Base-by-base conservation (phyloP, 139 green algal genomes). In the Micractinium conductrix region DNA sequence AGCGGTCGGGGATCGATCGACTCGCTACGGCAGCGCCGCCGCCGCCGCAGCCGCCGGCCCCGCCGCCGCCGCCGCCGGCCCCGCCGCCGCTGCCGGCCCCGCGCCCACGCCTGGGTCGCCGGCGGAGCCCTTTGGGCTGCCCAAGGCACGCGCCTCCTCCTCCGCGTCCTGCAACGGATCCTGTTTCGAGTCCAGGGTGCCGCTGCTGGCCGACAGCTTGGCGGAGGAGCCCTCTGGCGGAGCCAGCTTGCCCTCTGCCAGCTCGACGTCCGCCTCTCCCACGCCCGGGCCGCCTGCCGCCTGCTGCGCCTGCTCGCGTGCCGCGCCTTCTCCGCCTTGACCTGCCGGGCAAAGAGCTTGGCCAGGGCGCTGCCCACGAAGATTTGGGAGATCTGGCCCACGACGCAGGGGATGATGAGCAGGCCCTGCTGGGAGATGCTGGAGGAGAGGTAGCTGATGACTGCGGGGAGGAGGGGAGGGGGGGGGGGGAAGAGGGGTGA, bases 301-400 rank as follows among this genome's bases (percentile, higher is more conserved):
- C n/a, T 37, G 48, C 62, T 42, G 65, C 33, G 0, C 33, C 65
- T 30, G 65, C 65, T 14, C 6, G 33, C 43, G 22, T 69, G 14
- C 9, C 26, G 26, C 9, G 72, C 72, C 75, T 82, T 30, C 42
- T 35, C 4, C 6, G 24, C 22, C 75, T 82, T 82, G 17, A 82
- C 75, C 70, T 58, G 40, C 22, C 38, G 40, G 40, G 75, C 55
- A 30, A 81, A 71, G 35, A 14, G 22, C 8, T 42, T 9, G 2
- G 72, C 82, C 28, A 87, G 75, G 5, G 50, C 83, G 38, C 40
- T 55, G 9, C 84, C 84, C 8, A 88, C 86, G 65, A 88, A 86
- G 35, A 88, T 81, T 16, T 87, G 83, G 4, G 68, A n/a, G 12
- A 94, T 79, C 88, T 95, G 92, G 4, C 91, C 92, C 16, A 93